phyloP scores from a whole-genome alignment of 2,329 filamentous ascomycete genomes.

The Microdochium paspali region DNA sequence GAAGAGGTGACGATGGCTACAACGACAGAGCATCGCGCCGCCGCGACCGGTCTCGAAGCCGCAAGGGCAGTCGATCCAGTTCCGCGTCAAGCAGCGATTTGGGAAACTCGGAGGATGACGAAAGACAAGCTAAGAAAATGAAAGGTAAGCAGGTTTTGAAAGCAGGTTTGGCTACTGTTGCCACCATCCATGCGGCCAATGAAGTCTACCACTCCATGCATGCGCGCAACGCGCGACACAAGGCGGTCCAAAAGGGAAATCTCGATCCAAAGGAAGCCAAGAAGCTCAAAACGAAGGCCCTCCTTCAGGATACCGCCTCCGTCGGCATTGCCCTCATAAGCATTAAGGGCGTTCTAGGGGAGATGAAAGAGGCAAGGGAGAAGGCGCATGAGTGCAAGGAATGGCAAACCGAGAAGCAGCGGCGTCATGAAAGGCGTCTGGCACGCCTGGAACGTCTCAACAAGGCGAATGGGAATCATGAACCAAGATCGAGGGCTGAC shows the following conservation, averaged over 20 bases:
- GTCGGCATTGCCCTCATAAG: slow-evolving; percentile 48
- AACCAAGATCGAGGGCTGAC: slow-evolving; percentile 30
- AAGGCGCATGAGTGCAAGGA: slow-evolving; percentile 35
- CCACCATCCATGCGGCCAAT: slow-evolving; percentile 51
- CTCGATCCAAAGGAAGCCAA: slow-evolving; percentile 40
- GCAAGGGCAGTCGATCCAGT: slow-evolving; percentile 27
- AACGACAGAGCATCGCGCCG: slow-evolving; percentile 34
- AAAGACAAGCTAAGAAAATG: slow-evolving; percentile 44
- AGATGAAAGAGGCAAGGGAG: slow-evolving; percentile 46
- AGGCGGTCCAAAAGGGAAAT: slow-evolving; percentile 43
- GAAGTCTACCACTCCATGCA: slow-evolving; percentile 50
- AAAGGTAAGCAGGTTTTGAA: slow-evolving; percentile 53
- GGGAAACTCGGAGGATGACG: slow-evolving; percentile 48
- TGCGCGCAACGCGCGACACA: slow-evolving; percentile 41
- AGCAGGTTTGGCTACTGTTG: slow-evolving; percentile 45
- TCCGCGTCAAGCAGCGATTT: slow-evolving; percentile 45
- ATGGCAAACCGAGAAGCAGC: slow-evolving; percentile 38
- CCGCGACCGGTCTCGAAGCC: slow-evolving; percentile 28
- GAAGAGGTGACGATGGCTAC: slow-evolving; percentile 25
- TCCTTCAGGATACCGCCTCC: slow-evolving; percentile 49
- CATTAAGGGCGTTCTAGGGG: slow-evolving; percentile 45
- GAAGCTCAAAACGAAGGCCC: slow-evolving; percentile 46
- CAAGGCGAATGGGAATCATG: slow-evolving; percentile 14
- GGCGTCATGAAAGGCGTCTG: slow-evolving; percentile 37
- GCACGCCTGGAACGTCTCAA: slow-evolving; percentile 31